Conservation (phyloP, 1,139 yeast genomes). For the Pichia terricola region DNA sequence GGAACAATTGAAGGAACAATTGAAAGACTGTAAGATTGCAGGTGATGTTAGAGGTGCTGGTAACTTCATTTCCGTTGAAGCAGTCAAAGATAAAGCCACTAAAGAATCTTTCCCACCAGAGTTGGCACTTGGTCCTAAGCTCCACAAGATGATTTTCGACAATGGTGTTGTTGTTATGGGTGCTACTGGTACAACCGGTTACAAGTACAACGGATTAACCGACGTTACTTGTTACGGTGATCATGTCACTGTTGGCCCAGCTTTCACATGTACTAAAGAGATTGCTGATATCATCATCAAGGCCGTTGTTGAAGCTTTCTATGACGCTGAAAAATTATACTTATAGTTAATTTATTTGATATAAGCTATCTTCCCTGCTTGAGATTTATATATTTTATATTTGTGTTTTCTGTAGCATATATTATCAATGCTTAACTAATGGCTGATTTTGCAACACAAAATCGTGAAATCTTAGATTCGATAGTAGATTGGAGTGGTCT, state of each 20-base stretch:
- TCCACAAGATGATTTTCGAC: conserved; percentile 30
- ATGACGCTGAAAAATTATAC: conserved; percentile 20
- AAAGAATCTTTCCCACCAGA: conserved; percentile 36
- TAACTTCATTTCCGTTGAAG: conserved; percentile 50
- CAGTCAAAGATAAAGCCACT: conserved; percentile 41
- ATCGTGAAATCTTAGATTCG: too few species aligned
- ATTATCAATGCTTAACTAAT: too few species aligned
- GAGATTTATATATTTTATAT: neutral
- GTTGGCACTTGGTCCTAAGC: conserved; percentile 27
- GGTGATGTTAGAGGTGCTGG: conserved; percentile 58
- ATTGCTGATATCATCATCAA: conserved; percentile 37
- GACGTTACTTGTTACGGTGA: conserved; percentile 30
- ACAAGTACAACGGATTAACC: conserved; percentile 24
- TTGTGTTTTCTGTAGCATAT: too few species aligned
- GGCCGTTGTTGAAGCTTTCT: conserved; percentile 19
- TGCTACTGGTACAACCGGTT: conserved; percentile 30
- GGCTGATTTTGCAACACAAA: too few species aligned
- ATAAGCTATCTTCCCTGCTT: neutral
- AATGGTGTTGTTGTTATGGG: conserved; percentile 40
- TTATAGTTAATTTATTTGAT: conserved; percentile 4
- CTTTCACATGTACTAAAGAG: conserved; percentile 36
- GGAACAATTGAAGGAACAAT: conserved; percentile 27
- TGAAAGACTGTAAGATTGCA: conserved; percentile 31
- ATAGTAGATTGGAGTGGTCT: too few species aligned
- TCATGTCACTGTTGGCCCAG: conserved; percentile 42